These are phyloP conservation scores for Porodaedalea pini DNA, from an alignment of 1,284 basidiomycete genomes.

Conservation along the genomic window DNA sequence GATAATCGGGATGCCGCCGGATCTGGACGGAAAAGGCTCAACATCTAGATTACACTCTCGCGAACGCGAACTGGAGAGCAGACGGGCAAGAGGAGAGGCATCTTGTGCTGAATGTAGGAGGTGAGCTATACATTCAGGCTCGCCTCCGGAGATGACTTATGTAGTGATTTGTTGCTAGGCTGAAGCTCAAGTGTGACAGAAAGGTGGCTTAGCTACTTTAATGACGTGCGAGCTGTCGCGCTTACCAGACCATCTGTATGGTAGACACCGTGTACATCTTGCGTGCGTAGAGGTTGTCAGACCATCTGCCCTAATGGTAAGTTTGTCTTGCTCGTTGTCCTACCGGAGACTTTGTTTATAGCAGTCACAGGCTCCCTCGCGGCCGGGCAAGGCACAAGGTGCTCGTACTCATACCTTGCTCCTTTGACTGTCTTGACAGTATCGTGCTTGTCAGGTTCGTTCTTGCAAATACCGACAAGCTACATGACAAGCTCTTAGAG, in stretches of 20 bases:
- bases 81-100: conserved; percentile 9
- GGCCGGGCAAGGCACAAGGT: conserved; percentile 6
- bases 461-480: conserved; percentile 12
- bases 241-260: background rate
- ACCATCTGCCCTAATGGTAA: conserved; percentile 12
- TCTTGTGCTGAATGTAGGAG: conserved; percentile 20
- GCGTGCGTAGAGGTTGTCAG: conserved; percentile 4
- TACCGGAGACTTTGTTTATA: background rate
- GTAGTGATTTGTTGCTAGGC: background rate
- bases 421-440: background rate
- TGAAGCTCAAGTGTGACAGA: conserved; percentile 20
- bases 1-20: background rate
- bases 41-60: background rate
- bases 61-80: conserved; percentile 7
- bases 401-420: background rate
- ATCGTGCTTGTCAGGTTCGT: background rate
- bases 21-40: background rate
- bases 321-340: background rate
- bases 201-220: conserved; percentile 7
- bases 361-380: background rate
- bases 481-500: conserved; percentile 18
- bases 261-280: conserved; percentile 16
- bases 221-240: background rate
- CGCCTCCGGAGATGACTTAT: background rate
- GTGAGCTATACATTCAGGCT: background rate